Percentiles rank a stretch among this genome's conserved stretches.
Evolutionary conservation across 1,284 basidiomycete genomes (phyloP).

Genomic region (Pseudozyma tsukubaensis): DNA sequence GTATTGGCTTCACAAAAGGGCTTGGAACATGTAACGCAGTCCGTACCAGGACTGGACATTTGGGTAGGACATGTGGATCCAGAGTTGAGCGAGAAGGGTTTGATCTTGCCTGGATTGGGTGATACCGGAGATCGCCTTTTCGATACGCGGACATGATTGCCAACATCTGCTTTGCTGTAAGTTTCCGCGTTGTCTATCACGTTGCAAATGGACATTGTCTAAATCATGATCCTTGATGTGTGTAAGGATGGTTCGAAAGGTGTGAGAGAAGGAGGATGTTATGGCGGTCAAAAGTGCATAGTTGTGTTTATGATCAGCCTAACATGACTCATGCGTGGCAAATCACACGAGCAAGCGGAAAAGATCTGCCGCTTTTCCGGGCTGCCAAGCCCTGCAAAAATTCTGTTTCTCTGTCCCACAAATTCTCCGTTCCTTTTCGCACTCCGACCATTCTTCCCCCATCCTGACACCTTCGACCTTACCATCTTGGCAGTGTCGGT

Average conservation of each 20-base stretch:
- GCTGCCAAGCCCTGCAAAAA: neutral
- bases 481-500: no score
- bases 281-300: no score
- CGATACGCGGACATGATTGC: constrained; percentile 38
- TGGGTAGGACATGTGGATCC: constrained; percentile 61
- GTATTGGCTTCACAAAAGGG: constrained; percentile 84
- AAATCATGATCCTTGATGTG: no score
- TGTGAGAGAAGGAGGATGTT: no score
- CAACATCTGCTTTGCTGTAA: neutral
- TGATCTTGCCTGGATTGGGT: constrained; percentile 64
- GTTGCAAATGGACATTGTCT: no score
- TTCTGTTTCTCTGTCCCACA: neutral
- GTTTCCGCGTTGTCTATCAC: no score
- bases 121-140: constrained; percentile 63
- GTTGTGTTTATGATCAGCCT: no score
- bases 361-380: neutral
- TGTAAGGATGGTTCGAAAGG: no score
- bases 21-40: constrained; percentile 76
- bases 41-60: constrained; percentile 85
- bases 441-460: constrained; percentile 1
- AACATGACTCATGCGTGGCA: no score
- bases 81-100: constrained; percentile 56
- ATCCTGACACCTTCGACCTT: neutral
- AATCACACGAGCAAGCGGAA: no score
- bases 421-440: constrained; percentile 4